These are phyloP conservation scores for Coemansia sp. DNA, from an alignment of 192 early-diverging fungal genomes.

Conservation along the genomic window DNA sequence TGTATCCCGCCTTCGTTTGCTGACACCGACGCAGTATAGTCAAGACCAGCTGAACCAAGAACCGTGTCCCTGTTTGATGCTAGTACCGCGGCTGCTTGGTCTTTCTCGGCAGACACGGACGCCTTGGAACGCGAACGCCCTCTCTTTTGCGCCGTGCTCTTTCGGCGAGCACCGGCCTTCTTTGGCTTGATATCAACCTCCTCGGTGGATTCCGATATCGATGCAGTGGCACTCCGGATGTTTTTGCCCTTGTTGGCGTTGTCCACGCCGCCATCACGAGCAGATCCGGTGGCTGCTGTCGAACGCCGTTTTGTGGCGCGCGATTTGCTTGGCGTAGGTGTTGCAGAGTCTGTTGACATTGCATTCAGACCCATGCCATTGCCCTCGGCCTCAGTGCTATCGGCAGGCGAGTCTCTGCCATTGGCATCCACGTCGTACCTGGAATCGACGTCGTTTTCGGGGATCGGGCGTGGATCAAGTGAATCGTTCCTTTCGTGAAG, in stretches of 20 bases:
- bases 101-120: not conserved
- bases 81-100: not conserved
- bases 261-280: not conserved
- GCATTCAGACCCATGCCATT: not conserved
- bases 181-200: not conserved
- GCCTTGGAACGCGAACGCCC: slow-evolving; percentile 23
- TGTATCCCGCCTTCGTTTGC: slow-evolving; percentile 29
- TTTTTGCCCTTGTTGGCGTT: not conserved
- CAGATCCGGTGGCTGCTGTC: not conserved
- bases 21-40: not conserved
- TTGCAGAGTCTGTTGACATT: slow-evolving; percentile 8
- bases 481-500: slow-evolving; percentile 36
- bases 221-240: not conserved
- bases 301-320: not conserved
- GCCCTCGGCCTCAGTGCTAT: not conserved
- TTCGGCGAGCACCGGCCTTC: slow-evolving; percentile 6
- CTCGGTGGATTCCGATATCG: not conserved
- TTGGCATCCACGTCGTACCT: slow-evolving; percentile 10
- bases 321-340: not conserved
- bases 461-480: slow-evolving; percentile 47
- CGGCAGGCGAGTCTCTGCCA: not conserved
- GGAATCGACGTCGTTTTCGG: slow-evolving; percentile 15
- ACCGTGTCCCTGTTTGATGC: not conserved
- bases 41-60: not conserved
- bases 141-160: slow-evolving; percentile 17